These are phyloP conservation scores for Salvia sclarea DNA, from an alignment of 305 asterid species.

Conservation along the genomic window DNA sequence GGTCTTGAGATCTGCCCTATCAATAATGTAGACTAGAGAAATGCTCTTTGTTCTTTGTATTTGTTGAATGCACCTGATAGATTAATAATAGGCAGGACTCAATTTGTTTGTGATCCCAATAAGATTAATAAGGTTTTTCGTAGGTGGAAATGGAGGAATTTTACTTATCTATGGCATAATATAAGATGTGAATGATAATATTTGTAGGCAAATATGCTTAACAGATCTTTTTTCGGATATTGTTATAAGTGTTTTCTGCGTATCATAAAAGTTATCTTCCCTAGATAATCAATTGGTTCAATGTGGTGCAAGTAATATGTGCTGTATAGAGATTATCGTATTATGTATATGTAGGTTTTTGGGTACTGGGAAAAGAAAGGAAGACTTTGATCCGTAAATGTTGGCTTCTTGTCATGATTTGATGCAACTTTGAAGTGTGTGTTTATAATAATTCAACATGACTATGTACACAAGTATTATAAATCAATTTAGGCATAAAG, in stretches of 20 bases:
- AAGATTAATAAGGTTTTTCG: not conserved
- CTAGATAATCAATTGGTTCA: not conserved
- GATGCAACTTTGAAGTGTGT: too few relatives aligned
- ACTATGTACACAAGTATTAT: too few relatives aligned
- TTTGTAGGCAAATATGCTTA: too few relatives aligned
- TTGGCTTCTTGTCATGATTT: too few relatives aligned
- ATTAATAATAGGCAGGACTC: too few relatives aligned
- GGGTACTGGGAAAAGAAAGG: too few relatives aligned
- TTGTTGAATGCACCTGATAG: slow-evolving; percentile 26
- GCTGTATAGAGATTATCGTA: not conserved
- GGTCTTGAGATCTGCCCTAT: not conserved
- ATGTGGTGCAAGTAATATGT: not conserved
- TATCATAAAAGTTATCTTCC: not conserved
- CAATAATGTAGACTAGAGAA: slow-evolving; percentile 20
- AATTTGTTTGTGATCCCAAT: not conserved
- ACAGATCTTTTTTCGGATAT: too few relatives aligned
- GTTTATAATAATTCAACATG: too few relatives aligned
- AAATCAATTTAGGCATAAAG: too few relatives aligned
- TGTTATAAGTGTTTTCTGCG: not conserved
- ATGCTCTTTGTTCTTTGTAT: too few relatives aligned
- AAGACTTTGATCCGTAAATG: too few relatives aligned
- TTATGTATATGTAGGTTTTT: not conserved
- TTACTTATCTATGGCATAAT: not conserved
- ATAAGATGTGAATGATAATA: not conserved
- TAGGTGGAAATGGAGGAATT: not conserved